A percentile compares a stretch with the other conserved stretches of the same genome.
phyloP scores from a whole-genome alignment of 2,329 filamentous ascomycete genomes.

The Aspergillus proliferans region DNA sequence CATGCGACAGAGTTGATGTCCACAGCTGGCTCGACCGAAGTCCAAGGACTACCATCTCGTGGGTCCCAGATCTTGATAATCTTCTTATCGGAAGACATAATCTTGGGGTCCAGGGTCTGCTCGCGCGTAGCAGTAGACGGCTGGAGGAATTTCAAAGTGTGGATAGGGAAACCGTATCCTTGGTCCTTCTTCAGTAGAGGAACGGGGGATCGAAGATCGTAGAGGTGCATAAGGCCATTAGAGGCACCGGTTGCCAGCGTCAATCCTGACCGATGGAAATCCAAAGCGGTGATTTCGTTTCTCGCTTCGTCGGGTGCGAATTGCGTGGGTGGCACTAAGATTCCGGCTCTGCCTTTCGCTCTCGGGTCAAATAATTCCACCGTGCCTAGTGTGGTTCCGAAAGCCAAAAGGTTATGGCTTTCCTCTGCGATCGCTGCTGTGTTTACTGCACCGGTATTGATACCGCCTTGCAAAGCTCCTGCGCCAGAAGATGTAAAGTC shows the following conservation, averaged over 20 bases:
- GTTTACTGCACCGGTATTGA: slow-evolving; percentile 80
- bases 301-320: slow-evolving; percentile 34
- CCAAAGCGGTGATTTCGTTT: slow-evolving; percentile 73
- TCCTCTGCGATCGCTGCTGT: slow-evolving; percentile 78
- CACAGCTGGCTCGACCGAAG: slow-evolving; percentile 87
- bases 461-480: slow-evolving; percentile 76
- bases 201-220: slow-evolving; percentile 81
- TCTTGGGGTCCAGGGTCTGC: slow-evolving; percentile 62
- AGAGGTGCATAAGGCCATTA: slow-evolving; percentile 79
- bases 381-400: slow-evolving; percentile 90
- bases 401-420: slow-evolving; percentile 83
- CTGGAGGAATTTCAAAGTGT: slow-evolving; percentile 66
- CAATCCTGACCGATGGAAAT: slow-evolving; percentile 78
- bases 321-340: slow-evolving; percentile 56
- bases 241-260: slow-evolving; percentile 84
- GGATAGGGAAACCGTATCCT: slow-evolving; percentile 87
- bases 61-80: slow-evolving; percentile 98
- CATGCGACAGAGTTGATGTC: slow-evolving; percentile 93
- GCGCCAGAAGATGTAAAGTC: slow-evolving; percentile 61
- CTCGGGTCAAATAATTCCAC: slow-evolving; percentile 95
- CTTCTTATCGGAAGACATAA: slow-evolving; percentile 85
- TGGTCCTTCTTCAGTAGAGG: slow-evolving; percentile 89
- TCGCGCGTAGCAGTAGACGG: slow-evolving; percentile 65
- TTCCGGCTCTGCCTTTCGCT: slow-evolving; percentile 71
- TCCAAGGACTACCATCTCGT: slow-evolving; percentile 78